Evolutionary conservation across 1,284 basidiomycete genomes (phyloP), one percentile per base, ranked within the genome.

Genomic region (Phenoliferia sp.): DNA sequence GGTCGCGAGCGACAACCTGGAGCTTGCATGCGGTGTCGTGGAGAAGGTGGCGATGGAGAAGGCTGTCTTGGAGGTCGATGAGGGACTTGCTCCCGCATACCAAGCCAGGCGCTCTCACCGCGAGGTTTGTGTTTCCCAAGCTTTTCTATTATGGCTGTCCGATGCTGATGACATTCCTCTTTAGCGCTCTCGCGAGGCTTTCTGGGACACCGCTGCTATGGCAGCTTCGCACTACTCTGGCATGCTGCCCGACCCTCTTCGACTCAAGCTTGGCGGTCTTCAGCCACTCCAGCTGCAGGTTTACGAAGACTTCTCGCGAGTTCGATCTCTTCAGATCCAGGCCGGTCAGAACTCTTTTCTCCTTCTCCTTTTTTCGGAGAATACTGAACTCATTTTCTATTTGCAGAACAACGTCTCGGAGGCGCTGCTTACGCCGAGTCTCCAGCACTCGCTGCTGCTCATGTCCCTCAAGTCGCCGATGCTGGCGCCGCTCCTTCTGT

Each of bases 41-140:
- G 94, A 98, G 81, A 95, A 92, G 78, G 94, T 94, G 10, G 96
- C 96, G 1, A 97, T 97, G 90, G 94, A 99, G 76, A 88, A 94
- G 73, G 94, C 94, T 1, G 85, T 93, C 61, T 85, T 88, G n/a
- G 96, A 99, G 76, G 90, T 98, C 26, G 96, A 99, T 77, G 93
- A 95, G 73, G 88, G 87, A 39, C 90, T 99, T 68, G 84, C 86
- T 5, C 77, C 85, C 34, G 89, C 93, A 16, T 98, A 94, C 77
- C 88, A 92, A 52, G 83, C 85, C 59, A 86, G 96, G 66, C 87
- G 92, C 72, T 88, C 91, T 64, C 94, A 98, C 79, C 86, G 91
- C 69, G 92, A 95, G 81, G 88, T 89, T 62, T 72, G 83, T 79
- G 68, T 67, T 70, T 71, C 22, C 28, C n/a, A n/a, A 19, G 4